phyloP scores from a whole-genome alignment of 2,329 filamentous ascomycete genomes.

The Fusarium floridanum region DNA sequence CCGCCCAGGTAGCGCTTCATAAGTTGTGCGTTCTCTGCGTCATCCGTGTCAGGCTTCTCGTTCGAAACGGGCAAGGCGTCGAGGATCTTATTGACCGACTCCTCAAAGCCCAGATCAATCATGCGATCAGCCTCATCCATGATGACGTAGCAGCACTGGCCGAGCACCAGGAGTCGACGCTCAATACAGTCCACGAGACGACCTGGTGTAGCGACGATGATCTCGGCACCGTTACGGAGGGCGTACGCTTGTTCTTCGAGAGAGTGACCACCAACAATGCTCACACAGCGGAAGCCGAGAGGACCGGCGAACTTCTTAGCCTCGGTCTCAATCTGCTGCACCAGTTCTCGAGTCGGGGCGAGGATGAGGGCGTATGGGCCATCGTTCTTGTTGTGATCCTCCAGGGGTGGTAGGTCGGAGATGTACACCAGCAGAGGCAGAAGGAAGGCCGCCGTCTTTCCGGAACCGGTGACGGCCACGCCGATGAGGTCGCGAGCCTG shows the following conservation, averaged over 20 bases:
- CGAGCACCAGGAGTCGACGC: constrained; percentile 87
- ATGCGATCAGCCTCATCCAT: constrained; percentile 99
- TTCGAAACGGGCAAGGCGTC: constrained; percentile 93
- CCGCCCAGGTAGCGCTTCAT: constrained; percentile 85
- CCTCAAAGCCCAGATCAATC: constrained; percentile 98
- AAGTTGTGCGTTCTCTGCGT: constrained; percentile 85
- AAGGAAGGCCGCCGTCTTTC: constrained; percentile 96
- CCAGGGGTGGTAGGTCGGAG: constrained; percentile 85
- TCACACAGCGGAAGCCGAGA: constrained; percentile 93
- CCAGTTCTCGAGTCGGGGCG: constrained; percentile 95
- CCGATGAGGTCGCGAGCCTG: constrained; percentile 96
- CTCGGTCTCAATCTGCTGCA: constrained; percentile 96
- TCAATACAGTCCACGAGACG: constrained; percentile 98
- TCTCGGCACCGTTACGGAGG: constrained; percentile 92
- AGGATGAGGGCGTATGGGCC: constrained; percentile 98
- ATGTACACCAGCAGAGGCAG: constrained; percentile 96
- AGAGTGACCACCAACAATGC: constrained; percentile 96
- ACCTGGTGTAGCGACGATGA: constrained; percentile 98
- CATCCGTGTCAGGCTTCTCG: constrained; percentile 94
- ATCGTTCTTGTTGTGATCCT: constrained; percentile 89
- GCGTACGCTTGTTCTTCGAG: constrained; percentile 94
- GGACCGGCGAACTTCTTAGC: constrained; percentile 92
- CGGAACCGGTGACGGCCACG: constrained; percentile 97
- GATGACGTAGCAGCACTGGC: constrained; percentile 98
- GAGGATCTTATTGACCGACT: constrained; percentile 96